phyloP scores from a whole-genome alignment of 1,284 basidiomycete genomes.

The Trichosporon sp. region DNA sequence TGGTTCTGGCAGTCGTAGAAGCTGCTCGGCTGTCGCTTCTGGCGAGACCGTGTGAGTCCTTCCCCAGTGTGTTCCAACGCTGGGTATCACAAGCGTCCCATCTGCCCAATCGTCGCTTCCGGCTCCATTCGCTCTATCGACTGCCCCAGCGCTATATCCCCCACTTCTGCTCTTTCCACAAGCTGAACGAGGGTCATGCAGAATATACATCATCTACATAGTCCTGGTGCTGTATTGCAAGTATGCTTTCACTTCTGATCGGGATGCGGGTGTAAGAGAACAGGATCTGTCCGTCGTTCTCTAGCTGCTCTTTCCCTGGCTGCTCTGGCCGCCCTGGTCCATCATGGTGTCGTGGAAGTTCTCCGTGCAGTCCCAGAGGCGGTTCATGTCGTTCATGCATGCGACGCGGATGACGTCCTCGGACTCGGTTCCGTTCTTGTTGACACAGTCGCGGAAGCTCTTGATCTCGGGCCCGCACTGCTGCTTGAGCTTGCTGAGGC shows the following conservation, averaged over 20 bases:
- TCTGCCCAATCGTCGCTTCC: no score
- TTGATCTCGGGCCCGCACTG: conserved; percentile 37
- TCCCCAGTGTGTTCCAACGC: no score
- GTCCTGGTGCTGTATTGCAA: neutral
- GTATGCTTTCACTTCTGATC: neutral
- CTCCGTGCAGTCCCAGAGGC: conserved; percentile 46
- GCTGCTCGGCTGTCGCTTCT: neutral
- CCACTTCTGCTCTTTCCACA: no score
- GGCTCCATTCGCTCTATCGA: neutral
- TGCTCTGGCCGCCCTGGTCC: conserved; percentile 14
- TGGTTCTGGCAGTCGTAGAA: neutral
- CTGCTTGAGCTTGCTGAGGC: conserved; percentile 40
- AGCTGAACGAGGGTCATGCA: neutral
- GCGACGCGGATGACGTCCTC: conserved; percentile 34
- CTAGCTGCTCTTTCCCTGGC: neutral
- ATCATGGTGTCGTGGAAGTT: conserved; percentile 11
- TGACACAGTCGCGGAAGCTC: conserved; percentile 40
- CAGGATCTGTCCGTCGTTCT: neutral
- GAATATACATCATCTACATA: neutral
- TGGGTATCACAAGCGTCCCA: no score
- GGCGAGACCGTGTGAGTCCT: neutral
- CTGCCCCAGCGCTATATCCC: neutral
- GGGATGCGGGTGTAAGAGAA: no score
- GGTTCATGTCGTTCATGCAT: conserved; percentile 36
- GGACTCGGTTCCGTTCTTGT: conserved; percentile 26